phyloP scores from a whole-genome alignment of 805 yeast genomes.

The Lachancea mirantina region DNA sequence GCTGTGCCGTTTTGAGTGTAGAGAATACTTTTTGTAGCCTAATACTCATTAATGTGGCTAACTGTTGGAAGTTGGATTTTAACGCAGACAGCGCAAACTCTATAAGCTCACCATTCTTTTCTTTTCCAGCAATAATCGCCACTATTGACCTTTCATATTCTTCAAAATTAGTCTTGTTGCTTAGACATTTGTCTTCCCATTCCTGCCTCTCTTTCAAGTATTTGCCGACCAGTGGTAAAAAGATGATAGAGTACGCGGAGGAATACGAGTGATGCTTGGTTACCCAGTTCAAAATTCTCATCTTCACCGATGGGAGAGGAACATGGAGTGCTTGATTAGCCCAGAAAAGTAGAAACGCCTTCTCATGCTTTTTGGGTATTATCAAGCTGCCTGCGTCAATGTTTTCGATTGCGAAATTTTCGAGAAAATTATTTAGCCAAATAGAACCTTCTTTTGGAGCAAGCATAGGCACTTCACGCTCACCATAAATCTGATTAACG shows the following conservation, averaged over 20 bases:
- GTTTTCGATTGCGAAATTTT: conserved; percentile 45
- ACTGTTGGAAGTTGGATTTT: conserved; percentile 36
- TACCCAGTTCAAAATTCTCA: conserved; percentile 41
- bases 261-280: conserved; percentile 26
- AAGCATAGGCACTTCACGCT: conserved; percentile 42
- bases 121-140: conserved; percentile 54
- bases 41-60: conserved; percentile 43
- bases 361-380: conserved; percentile 49
- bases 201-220: conserved; percentile 42
- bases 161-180: conserved; percentile 43
- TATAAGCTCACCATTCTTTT: conserved; percentile 48
- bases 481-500: conserved; percentile 53
- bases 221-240: conserved; percentile 37
- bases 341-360: conserved; percentile 54
- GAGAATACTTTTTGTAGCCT: conserved; percentile 52
- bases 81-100: conserved; percentile 54
- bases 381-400: conserved; percentile 39
- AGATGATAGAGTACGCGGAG: conserved; percentile 40
- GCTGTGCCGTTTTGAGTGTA: conserved; percentile 49
- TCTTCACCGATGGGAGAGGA: conserved; percentile 50
- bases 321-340: conserved; percentile 56
- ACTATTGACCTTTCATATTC: conserved; percentile 53
- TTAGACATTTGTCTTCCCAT: conserved; percentile 39
- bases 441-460: conserved; percentile 56
- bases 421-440: conserved; percentile 36